These are phyloP conservation scores for Alternaria sp. DNA, from an alignment of 2,329 filamentous ascomycete species.

Conservation along the genomic window DNA sequence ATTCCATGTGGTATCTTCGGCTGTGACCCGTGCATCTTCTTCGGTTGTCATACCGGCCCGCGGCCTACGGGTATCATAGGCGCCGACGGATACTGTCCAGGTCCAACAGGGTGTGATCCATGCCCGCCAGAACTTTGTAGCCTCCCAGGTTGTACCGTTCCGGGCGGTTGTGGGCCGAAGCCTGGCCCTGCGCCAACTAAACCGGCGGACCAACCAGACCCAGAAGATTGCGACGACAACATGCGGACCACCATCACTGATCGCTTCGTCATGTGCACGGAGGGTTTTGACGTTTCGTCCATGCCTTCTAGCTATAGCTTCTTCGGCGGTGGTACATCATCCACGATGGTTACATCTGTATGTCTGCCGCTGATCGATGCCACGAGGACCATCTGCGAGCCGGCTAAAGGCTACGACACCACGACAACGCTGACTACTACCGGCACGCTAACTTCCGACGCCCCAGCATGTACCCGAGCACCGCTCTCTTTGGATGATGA, in stretches of 20 bases:
- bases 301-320: neutral
- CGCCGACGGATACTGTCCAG: conserved; percentile 25
- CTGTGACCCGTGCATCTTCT: conserved; percentile 20
- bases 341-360: conserved; percentile 19
- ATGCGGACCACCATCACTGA: conserved; percentile 33
- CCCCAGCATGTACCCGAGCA: conserved; percentile 27
- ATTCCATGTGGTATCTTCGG: conserved; percentile 27
- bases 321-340: conserved; percentile 9
- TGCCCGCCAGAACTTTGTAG: conserved; percentile 29
- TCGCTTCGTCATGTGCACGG: conserved; percentile 25
- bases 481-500: conserved; percentile 39
- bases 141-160: conserved; percentile 14
- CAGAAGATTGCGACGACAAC: conserved; percentile 24
- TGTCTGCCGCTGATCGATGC: conserved; percentile 24
- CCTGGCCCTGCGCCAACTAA: conserved; percentile 22
- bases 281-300: conserved; percentile 18
- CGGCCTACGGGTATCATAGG: conserved; percentile 19
- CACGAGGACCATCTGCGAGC: conserved; percentile 24
- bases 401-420: conserved; percentile 15
- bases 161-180: conserved; percentile 26
- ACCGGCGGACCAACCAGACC: conserved; percentile 12
- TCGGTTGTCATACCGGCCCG: conserved; percentile 21
- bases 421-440: conserved; percentile 14
- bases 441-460: conserved; percentile 8
- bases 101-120: conserved; percentile 14